Conservation (phyloP, 202 grass and related monocot genomes). For the Zoysia matrella region DNA sequence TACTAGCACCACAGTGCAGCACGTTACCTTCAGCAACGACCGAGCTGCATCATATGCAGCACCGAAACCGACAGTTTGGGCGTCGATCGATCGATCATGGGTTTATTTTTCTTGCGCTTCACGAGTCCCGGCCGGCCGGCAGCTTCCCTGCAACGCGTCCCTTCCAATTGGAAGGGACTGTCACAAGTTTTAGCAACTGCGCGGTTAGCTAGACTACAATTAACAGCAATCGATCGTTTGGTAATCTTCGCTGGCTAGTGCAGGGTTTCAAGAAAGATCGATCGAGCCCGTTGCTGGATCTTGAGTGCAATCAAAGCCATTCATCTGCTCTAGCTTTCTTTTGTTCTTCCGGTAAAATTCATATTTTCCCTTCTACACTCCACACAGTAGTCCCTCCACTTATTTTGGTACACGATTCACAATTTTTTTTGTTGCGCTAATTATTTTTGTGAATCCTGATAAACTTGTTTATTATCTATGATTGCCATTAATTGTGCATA, state of each 20-base stretch:
- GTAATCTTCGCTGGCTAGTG: slow-evolving; percentile 20
- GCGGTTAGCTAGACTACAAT: slow-evolving; percentile 22
- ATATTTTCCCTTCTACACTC: neutral
- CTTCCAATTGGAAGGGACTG: slow-evolving; percentile 1
- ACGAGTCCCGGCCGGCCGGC: neutral
- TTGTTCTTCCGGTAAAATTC: neutral
- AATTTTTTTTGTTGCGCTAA: too few relatives aligned
- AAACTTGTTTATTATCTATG: too few relatives aligned
- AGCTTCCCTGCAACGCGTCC: slow-evolving; percentile 45
- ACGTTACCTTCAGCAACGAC: neutral
- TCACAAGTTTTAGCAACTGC: slow-evolving; percentile 47
- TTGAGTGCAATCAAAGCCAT: slow-evolving; percentile 40
- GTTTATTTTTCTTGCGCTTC: too few relatives aligned
- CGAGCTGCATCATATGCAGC: neutral
- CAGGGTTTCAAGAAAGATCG: slow-evolving; percentile 27
- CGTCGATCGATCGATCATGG: too few relatives aligned
- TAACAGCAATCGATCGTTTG: slow-evolving; percentile 32
- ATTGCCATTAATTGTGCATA: neutral
- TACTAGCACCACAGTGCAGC: neutral
- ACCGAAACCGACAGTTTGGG: slow-evolving; percentile 10
- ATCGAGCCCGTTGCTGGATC: neutral
- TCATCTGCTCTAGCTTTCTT: neutral
- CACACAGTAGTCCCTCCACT: too few relatives aligned
- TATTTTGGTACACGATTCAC: too few relatives aligned
- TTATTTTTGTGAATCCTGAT: too few relatives aligned